Conservation (phyloP, 257 asterid species). For the Apocynum venetum region DNA sequence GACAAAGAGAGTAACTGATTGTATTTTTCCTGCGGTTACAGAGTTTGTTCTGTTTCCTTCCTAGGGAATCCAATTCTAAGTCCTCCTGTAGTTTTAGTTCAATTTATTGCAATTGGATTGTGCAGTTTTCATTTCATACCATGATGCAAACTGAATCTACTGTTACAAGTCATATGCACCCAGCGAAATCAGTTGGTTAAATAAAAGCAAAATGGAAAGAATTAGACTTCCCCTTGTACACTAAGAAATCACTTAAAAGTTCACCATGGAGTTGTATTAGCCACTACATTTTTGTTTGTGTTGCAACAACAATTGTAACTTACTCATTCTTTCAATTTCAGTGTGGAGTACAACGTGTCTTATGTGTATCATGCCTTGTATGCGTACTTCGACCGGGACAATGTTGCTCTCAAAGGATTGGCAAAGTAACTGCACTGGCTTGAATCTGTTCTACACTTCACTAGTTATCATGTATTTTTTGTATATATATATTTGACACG, state of each 20-base stretch:
- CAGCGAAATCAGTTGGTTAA: too few relatives aligned
- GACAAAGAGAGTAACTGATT: neutral
- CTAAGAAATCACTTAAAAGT: too few relatives aligned
- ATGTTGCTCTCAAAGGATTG: slow-evolving; percentile 78
- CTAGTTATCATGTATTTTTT: too few relatives aligned
- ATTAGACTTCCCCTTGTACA: too few relatives aligned
- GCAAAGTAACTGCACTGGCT: slow-evolving; percentile 55
- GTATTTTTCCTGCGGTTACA: neutral
- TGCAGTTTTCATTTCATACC: too few relatives aligned
- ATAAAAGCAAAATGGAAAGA: too few relatives aligned
- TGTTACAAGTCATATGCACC: too few relatives aligned
- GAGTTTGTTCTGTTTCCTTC: neutral
- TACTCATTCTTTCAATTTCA: slow-evolving; percentile 26
- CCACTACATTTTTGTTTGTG: neutral
- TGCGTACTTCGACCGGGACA: slow-evolving; percentile 84
- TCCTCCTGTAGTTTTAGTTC: neutral
- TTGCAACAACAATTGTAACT: neutral
- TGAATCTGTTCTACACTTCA: neutral
- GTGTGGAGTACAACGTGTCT: slow-evolving; percentile 79
- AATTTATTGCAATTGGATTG: neutral
- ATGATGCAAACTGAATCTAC: too few relatives aligned
- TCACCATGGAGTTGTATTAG: too few relatives aligned
- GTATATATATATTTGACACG: neutral
- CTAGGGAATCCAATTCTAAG: neutral
- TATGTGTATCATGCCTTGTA: slow-evolving; percentile 71